Evolutionary conservation across 257 asterid genomes (phyloP), one percentile per base, ranked within the genome.

Genomic region (Dorcoceras hygrometricum): DNA sequence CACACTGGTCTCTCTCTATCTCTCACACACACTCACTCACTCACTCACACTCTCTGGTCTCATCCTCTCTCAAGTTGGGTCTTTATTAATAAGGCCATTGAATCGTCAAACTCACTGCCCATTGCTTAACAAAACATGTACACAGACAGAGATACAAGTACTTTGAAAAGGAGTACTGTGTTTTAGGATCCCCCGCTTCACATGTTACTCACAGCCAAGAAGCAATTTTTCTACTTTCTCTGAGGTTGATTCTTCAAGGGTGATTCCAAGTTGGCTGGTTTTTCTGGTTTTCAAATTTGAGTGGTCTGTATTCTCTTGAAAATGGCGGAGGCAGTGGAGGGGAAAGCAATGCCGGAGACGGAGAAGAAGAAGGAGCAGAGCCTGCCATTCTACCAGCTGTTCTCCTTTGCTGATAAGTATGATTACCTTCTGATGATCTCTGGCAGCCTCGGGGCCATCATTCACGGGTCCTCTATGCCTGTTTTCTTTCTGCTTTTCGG

Each of bases 401-500:
- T 83, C 31, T 78, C 86, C 0, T 83, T 83, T 19, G 89, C 89
- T 0, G 89, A 83, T 61, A 83, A 73, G 27, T 81, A 74, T 23
- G 89, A 83, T 62, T 63, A 46, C 24, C 12, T 67, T 32, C 43
- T 83, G 76, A 83, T 83, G 86, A 59, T 59, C 2, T 36, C 73
- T 18, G 89, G 89, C n/a, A 83, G 82, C 71, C 23, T 83, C 50
- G 99, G 99, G 24, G 99, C 99, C 59, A 71, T 89, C 34, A 65
- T 94, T 63, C 99, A 94, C 74, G 99, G 99, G 43, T 88, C 96
- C 46, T 83, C 99, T 59, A 94, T 94, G 98, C 99, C 99, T 18
- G 95, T 94, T 67, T 94, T 94, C 90, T 94, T 94, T 70, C 80
- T 94, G 36, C 83, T 94, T 50, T 94, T 94, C 66, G 99, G 99